Conservation (phyloP, 1,284 basidiomycete genomes). For the Austroboletus novae-zelandiae region DNA sequence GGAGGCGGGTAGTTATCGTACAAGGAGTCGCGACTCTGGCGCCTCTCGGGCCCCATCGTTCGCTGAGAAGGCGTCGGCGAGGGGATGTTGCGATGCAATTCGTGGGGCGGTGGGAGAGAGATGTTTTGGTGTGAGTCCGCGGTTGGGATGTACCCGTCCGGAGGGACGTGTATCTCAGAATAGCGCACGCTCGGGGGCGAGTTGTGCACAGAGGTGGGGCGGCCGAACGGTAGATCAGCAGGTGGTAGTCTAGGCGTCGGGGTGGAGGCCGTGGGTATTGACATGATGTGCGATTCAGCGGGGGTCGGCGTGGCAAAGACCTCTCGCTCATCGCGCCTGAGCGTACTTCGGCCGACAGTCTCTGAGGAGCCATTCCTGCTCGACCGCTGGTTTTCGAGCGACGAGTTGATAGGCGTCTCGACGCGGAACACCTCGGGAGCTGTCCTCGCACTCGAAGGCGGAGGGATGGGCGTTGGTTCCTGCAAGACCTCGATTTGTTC, state of each 20-base stretch:
- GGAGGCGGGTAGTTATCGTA: slow-evolving; percentile 21
- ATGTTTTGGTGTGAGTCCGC: slow-evolving; percentile 24
- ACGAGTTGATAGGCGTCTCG: slow-evolving; percentile 17
- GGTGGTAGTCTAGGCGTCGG: slow-evolving; percentile 16
- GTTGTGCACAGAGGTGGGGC: slow-evolving; percentile 21
- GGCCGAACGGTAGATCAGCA: slow-evolving; percentile 8
- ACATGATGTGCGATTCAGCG: slow-evolving; percentile 12
- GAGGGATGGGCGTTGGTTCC: slow-evolving; percentile 17
- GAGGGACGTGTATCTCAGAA: slow-evolving; percentile 18
- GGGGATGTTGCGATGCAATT: slow-evolving; percentile 22
- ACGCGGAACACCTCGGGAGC: slow-evolving; percentile 29
- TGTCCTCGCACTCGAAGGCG: slow-evolving; percentile 11
- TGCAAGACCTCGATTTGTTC: slow-evolving; percentile 23
- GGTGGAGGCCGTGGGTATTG: slow-evolving; percentile 12
- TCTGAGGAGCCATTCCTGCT: slow-evolving; percentile 5
- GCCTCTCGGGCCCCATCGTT: slow-evolving; percentile 20
- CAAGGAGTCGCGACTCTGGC: slow-evolving; percentile 21
- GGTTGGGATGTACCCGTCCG: slow-evolving; percentile 28
- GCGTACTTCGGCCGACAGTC: background rate
- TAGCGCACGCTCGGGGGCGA: slow-evolving; percentile 14
- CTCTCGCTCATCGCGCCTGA: slow-evolving; percentile 3
- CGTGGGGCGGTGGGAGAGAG: slow-evolving; percentile 32
- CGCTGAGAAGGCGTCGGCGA: slow-evolving; percentile 32
- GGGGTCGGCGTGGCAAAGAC: slow-evolving; percentile 7
- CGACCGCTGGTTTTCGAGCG: slow-evolving; percentile 20